Evolutionary conservation across 2,329 filamentous ascomycete species (phyloP).

Genomic region (Endothia cerciana): DNA sequence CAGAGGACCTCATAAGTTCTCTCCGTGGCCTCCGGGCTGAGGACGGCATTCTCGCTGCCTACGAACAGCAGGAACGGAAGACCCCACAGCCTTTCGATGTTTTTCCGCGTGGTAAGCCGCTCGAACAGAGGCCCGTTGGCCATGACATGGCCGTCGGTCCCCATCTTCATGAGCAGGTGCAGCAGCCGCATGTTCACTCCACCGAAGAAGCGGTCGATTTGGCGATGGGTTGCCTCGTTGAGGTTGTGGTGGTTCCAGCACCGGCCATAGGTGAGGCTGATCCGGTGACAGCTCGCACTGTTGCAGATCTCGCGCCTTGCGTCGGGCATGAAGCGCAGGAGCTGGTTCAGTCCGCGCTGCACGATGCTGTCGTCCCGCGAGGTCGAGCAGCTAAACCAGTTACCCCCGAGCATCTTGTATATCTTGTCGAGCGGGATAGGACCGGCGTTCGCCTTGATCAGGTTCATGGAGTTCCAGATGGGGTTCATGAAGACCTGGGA

Average conservation of each 20-base stretch:
- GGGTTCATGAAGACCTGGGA: slow-evolving; percentile 69
- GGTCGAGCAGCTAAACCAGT: slow-evolving; percentile 60
- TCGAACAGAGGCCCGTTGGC: slow-evolving; percentile 53
- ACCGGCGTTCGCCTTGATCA: slow-evolving; percentile 55
- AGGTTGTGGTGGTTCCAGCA: slow-evolving; percentile 69
- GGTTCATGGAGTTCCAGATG: slow-evolving; percentile 59
- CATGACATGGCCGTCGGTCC: slow-evolving; percentile 54
- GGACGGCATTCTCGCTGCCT: slow-evolving; percentile 60
- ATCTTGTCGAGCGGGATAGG: slow-evolving; percentile 54
- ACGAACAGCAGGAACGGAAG: slow-evolving; percentile 61
- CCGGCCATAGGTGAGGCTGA: slow-evolving; percentile 62
- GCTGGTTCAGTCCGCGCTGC: slow-evolving; percentile 58
- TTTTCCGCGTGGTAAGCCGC: slow-evolving; percentile 52
- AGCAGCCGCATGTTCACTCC: slow-evolving; percentile 65
- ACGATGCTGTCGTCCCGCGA: slow-evolving; percentile 50
- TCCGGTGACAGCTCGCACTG: slow-evolving; percentile 64
- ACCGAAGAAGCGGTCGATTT: slow-evolving; percentile 64
- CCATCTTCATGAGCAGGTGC: slow-evolving; percentile 60
- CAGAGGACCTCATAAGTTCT: slow-evolving; percentile 57
- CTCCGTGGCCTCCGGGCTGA: slow-evolving; percentile 57
- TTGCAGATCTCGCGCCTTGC: slow-evolving; percentile 61
- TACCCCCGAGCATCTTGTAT: slow-evolving; percentile 52
- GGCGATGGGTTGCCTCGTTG: slow-evolving; percentile 66
- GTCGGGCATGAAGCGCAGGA: slow-evolving; percentile 61
- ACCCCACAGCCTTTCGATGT: slow-evolving; percentile 53